Conservation (phyloP, 2,329 filamentous ascomycete species). For the Thielaviopsis musarum region DNA sequence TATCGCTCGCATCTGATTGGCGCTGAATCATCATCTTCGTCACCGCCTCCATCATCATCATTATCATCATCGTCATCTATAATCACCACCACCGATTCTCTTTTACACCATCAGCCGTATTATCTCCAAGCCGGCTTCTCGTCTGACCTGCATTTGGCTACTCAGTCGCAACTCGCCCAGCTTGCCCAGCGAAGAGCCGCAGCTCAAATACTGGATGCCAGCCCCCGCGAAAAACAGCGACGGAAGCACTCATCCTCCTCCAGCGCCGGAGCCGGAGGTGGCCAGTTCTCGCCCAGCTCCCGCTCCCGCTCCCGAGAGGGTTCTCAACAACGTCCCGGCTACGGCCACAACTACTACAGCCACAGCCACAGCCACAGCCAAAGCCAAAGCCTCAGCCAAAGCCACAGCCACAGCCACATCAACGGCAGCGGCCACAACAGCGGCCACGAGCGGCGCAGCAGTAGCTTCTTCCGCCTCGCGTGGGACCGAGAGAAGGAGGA, state of each 20-base stretch:
- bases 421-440: no score
- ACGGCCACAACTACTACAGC: neutral
- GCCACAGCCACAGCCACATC: neutral
- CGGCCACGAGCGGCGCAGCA: neutral
- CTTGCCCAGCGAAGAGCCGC: slow-evolving; percentile 4
- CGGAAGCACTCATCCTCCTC: slow-evolving; percentile 2
- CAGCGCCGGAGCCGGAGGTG: neutral
- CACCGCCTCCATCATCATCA: neutral
- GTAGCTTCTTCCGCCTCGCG: slow-evolving; percentile 4
- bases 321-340: neutral
- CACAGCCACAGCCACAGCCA: neutral
- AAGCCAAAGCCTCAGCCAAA: no score
- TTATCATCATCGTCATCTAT: neutral
- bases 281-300: neutral
- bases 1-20: neutral
- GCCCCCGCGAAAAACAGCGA: neutral
- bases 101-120: slow-evolving; percentile 3
- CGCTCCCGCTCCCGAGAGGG: neutral
- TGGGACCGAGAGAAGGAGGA: neutral
- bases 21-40: no score
- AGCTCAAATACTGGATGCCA: slow-evolving; percentile 10
- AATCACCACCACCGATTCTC: neutral
- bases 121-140: slow-evolving; percentile 10
- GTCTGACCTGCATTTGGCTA: slow-evolving; percentile 10
- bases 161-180: slow-evolving; percentile 7